phyloP scores from a whole-genome alignment of 1,284 basidiomycete species.

The Microbotryum scabiosae region DNA sequence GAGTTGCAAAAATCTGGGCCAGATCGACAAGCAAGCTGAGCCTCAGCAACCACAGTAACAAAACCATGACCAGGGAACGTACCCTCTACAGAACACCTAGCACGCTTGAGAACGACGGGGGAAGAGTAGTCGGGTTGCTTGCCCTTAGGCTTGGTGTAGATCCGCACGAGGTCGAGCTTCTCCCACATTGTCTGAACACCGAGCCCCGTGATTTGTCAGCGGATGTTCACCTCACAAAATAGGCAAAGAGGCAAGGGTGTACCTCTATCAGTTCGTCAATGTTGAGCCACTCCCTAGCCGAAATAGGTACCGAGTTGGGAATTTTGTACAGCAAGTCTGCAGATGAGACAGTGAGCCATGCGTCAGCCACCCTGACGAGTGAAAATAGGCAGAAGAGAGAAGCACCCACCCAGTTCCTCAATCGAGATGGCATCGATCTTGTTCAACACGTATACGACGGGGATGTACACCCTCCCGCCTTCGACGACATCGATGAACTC shows the following conservation, averaged over 20 bases:
- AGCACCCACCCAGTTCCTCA: conserved; percentile 61
- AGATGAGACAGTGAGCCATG: no score
- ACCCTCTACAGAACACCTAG: conserved; percentile 54
- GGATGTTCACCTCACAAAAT: neutral
- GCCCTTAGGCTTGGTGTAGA: conserved; percentile 88
- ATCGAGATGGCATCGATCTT: conserved; percentile 95
- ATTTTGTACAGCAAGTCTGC: conserved; percentile 80
- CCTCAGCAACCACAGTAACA: neutral
- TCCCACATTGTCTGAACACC: conserved; percentile 62
- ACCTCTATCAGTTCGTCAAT: conserved; percentile 83
- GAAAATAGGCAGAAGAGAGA: neutral
- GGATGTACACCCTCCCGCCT: conserved; percentile 76
- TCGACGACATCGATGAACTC: conserved; percentile 83
- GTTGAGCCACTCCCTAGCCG: conserved; percentile 89
- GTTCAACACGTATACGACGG: conserved; percentile 52
- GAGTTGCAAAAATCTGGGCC: conserved; percentile 67
- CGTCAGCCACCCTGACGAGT: neutral
- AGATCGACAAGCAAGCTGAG: neutral
- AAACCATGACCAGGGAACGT: neutral
- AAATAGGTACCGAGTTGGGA: conserved; percentile 89
- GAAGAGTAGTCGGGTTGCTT: conserved; percentile 74
- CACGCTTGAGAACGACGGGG: conserved; percentile 57
- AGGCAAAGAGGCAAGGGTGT: no score
- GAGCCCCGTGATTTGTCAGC: neutral
- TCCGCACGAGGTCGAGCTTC: conserved; percentile 72